A percentile compares a stretch with the other conserved stretches of the same genome.
Conservation (phyloP, 352 stramenopile genomes). For the Sclerospora graminicola region DNA sequence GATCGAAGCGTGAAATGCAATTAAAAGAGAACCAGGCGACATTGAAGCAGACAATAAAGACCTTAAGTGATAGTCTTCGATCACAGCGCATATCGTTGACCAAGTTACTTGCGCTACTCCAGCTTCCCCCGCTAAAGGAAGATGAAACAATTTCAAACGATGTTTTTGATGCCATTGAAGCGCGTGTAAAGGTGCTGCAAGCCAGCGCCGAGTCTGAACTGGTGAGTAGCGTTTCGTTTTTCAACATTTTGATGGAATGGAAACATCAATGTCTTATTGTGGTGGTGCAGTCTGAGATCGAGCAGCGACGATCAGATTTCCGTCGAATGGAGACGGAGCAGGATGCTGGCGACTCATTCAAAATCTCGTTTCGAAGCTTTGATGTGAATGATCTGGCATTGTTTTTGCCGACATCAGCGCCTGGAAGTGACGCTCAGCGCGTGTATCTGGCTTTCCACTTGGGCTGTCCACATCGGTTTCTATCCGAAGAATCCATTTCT, state of each 20-base stretch:
- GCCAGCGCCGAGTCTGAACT: slow-evolving; percentile 49
- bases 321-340: slow-evolving; percentile 51
- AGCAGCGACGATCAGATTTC: slow-evolving; percentile 48
- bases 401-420: slow-evolving; percentile 76
- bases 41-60: slow-evolving; percentile 54
- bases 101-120: slow-evolving; percentile 47
- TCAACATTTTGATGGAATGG: not conserved
- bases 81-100: slow-evolving; percentile 43
- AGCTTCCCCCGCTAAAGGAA: slow-evolving; percentile 24
- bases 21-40: slow-evolving; percentile 56
- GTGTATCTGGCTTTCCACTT: slow-evolving; percentile 84
- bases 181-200: slow-evolving; percentile 44
- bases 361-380: slow-evolving; percentile 83
- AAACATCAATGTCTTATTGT: slow-evolving; percentile 1
- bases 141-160: slow-evolving; percentile 30
- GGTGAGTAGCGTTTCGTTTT: slow-evolving; percentile 15
- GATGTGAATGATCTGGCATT: slow-evolving; percentile 72
- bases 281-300: slow-evolving; percentile 45
- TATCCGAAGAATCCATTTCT: slow-evolving; percentile 83
- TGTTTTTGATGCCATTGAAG: slow-evolving; percentile 41
- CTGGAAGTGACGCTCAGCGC: slow-evolving; percentile 56
- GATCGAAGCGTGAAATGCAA: slow-evolving; percentile 45
- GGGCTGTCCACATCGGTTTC: slow-evolving; percentile 74
- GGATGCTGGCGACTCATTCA: slow-evolving; percentile 52
- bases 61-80: slow-evolving; percentile 38